A percentile compares a stretch with the other conserved stretches of the same genome.
Evolutionary conservation across 116 monocot species (phyloP).

Genomic region (Cymodocea nodosa): DNA sequence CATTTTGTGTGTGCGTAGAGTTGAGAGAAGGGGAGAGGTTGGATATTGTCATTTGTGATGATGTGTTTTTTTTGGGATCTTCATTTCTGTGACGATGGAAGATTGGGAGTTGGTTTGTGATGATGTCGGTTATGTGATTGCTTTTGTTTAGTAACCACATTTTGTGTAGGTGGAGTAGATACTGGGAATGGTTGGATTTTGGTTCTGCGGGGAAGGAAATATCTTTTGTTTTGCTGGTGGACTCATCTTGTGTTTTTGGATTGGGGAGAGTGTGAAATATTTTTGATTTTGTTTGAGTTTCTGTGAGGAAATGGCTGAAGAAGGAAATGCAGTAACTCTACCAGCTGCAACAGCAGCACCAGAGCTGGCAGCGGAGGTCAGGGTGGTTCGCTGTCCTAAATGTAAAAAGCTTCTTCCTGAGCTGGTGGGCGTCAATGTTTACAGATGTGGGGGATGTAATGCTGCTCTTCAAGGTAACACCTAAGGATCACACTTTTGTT

Average conservation of each 20-base stretch:
- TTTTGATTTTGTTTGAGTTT: neutral
- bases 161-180: neutral
- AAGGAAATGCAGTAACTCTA: conserved; percentile 8
- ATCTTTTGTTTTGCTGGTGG: neutral
- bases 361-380: conserved; percentile 26
- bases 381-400: conserved; percentile 80
- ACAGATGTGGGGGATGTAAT: conserved; percentile 79
- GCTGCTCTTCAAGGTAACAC: conserved; percentile 86
- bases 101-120: no score
- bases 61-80: no score
- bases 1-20: no score
- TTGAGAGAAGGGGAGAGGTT: neutral
- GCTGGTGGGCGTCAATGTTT: conserved; percentile 59
- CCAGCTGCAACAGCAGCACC: neutral
- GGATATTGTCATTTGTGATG: no score
- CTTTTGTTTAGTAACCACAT: neutral
- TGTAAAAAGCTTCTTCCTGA: conserved; percentile 82
- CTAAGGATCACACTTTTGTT: conserved; percentile 2
- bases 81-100: no score
- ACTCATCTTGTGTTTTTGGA: neutral
- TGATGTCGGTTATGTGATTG: neutral
- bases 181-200: neutral
- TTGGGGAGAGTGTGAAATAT: neutral
- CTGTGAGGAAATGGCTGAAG: conserved; percentile 34
- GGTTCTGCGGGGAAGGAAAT: neutral